Evolutionary conservation across 2,329 filamentous ascomycete species (phyloP), one percentile per base, ranked within the genome.

Genomic region (Tolypocladium capitatum): DNA sequence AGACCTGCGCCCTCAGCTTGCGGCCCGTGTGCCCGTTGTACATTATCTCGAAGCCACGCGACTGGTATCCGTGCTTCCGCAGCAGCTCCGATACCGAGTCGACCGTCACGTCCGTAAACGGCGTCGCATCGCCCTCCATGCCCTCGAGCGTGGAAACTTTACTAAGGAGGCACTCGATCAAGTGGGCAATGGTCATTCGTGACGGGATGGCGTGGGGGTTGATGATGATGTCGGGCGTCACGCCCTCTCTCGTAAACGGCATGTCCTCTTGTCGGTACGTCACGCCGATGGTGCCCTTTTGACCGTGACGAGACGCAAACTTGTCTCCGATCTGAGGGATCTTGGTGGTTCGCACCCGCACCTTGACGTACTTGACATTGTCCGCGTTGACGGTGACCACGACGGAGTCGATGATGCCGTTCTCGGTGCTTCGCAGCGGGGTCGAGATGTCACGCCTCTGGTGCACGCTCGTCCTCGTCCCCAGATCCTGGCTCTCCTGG

Each of bases 181-280:
- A 90, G 76, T 98, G 92, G 59, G 92, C 92, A 81, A 98, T 98
- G 3, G 94, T 98, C 92, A 98, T 98, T 80, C 92, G 92, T 48
- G 92, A 98, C 0, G 92, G 92, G 78, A 98, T 98, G 63, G 92
- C 94, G 76, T 98, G 92, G 1, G 92, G 92, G 68, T 98, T 98
- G 75, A 98, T 97, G 67, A 98, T 96, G 53, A 98, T 76, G 67
- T 98, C 94, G 0, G 94, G 92, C 0, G 84, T 85, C 46, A 98
- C 78, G 58, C 94, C 92, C 63, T 97, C 88, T 34, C 81, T 75
- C 3, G 88, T 92, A 67, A 98, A 98, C 0, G 94, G 94, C 94
- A 98, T 98, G 62, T 98, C 94, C 67, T 98, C 92, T 58, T 94
- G 87, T 45, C 91, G 82, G 68, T 94, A 98, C 1, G 92, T 97